Evolutionary conservation across 2,329 filamentous ascomycete genomes (phyloP).

Genomic region (Penicillium sp.): DNA sequence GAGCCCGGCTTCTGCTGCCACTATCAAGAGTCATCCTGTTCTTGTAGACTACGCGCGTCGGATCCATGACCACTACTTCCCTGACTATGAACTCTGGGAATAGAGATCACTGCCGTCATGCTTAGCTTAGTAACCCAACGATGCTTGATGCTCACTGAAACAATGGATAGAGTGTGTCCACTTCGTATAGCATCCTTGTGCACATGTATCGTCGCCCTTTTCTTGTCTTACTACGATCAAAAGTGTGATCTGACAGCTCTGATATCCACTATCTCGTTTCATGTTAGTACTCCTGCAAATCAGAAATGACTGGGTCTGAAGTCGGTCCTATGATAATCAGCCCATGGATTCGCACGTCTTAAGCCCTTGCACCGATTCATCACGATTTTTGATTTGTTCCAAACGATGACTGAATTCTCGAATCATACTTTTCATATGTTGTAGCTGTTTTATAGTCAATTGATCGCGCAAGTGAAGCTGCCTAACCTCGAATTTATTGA

Average conservation of each 20-base stretch:
- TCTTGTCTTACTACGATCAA: too few relatives aligned
- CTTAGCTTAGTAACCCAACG: background rate
- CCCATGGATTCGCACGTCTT: background rate
- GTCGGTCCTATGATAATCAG: background rate
- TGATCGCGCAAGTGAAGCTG: background rate
- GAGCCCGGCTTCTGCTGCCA: constrained; percentile 46
- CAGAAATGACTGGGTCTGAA: background rate
- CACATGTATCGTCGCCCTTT: too few relatives aligned
- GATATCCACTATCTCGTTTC: background rate
- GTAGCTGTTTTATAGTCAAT: background rate
- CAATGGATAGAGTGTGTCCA: background rate
- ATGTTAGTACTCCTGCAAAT: background rate
- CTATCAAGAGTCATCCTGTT: constrained; percentile 49
- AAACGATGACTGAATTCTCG: background rate
- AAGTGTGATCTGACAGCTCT: background rate
- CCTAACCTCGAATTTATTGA: background rate
- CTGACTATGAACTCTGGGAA: constrained; percentile 52
- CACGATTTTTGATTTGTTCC: background rate
- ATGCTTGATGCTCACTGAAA: background rate
- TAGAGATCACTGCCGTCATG: background rate
- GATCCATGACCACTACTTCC: constrained; percentile 58
- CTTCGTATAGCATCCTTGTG: background rate
- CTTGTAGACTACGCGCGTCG: constrained; percentile 56
- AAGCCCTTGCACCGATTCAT: background rate
- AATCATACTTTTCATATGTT: background rate